Evolutionary conservation across 257 asterid species (phyloP).

Genomic region (Capsicum chinense): DNA sequence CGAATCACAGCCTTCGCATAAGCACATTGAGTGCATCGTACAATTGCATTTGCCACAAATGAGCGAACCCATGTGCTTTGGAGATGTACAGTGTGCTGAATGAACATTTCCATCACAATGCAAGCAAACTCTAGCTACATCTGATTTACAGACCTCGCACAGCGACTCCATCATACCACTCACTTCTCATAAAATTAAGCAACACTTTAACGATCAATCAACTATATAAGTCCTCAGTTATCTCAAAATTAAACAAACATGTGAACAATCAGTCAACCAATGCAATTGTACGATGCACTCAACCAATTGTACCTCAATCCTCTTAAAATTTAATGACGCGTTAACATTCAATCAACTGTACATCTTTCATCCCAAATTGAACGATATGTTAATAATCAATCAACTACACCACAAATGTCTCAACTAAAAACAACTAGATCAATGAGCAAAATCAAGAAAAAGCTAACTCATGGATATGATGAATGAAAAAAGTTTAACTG

Average conservation of each 20-base stretch:
- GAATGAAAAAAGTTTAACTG: background rate
- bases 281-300: background rate
- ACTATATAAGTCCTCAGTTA: too few relatives aligned
- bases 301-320: background rate
- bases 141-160: slow-evolving; percentile 74
- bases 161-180: slow-evolving; percentile 39
- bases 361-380: background rate
- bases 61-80: slow-evolving; percentile 65
- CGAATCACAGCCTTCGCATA: slow-evolving; percentile 58
- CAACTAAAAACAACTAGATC: background rate
- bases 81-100: slow-evolving; percentile 57
- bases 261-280: background rate
- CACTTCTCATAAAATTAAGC: background rate
- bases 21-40: slow-evolving; percentile 53
- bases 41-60: slow-evolving; percentile 63
- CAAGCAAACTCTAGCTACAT: slow-evolving; percentile 62
- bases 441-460: slow-evolving; percentile 11
- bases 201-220: too few relatives aligned
- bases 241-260: too few relatives aligned
- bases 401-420: background rate
- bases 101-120: slow-evolving; percentile 65
- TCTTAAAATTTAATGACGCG: too few relatives aligned
- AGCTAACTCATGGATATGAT: background rate
- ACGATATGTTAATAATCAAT: background rate
- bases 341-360: background rate